Base-by-base conservation (phyloP, 83 land plant species). In the Larix sibirica region DNA sequence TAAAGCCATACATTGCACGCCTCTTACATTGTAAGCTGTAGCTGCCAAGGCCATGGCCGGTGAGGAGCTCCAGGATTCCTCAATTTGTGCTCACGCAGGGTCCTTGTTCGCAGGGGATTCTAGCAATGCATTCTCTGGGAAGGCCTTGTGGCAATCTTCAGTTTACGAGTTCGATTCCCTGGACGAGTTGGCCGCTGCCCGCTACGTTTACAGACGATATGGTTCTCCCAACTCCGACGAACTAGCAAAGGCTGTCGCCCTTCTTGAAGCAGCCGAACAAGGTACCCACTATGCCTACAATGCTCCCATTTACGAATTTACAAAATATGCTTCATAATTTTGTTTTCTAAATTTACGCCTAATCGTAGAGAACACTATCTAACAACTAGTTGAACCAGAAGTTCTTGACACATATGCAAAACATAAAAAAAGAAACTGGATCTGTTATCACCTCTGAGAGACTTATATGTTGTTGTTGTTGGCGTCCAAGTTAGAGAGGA, bases 221-320 rank as follows among this genome's bases (percentile, higher is more conserved):
- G 80, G 67, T 14, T 81, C 77, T 38, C 86, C 86, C 56, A 85
- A 85, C 60, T 31, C 79, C 12, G 85, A 85, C 33, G 85, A 85
- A 13, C 85, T 85, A 6, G 86, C 80, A 17, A 28, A 60, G 60
- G 79, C 86, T 7, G 80, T 85, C 21, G 86, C 86, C 6, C 50
- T 79, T 3, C 86, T 85, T 18, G 86, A 85, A 58, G 79, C 67
- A 16, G 86, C 85, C 28, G 80, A 85, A 63, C 62, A 78, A 81
- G 86, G 86, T 82, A 73, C 8, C 44, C 44, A 40, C 5, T 40
- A 40, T 40, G 44, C 44, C 44, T n/a, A 7, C 28, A 23, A 8
- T 63, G 67, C 8, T 63, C 67, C 20, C 0, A n/a, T 24, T 63
- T 24, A 63, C 10, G 21, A 63, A 23, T 63, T 0, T 5, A 40